Percentiles rank a stretch among this genome's conserved stretches.
phyloP scores from a whole-genome alignment of 2,329 filamentous ascomycete species.

The Neospermospora avenae region DNA sequence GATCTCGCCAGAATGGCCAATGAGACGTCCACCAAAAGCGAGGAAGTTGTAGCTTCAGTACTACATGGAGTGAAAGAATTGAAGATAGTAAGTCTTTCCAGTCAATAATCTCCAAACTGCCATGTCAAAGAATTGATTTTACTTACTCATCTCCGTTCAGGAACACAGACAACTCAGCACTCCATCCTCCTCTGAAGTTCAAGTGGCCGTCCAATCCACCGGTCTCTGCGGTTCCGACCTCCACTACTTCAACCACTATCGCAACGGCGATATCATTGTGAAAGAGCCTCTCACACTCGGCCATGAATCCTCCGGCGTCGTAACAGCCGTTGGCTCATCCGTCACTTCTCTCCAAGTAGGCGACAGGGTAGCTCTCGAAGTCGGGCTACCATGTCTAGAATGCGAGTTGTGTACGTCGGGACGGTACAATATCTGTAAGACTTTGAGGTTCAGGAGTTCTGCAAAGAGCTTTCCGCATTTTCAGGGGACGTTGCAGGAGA shows the following conservation, averaged over 20 bases:
- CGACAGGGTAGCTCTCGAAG: conserved; percentile 91
- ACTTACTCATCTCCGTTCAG: conserved; percentile 16
- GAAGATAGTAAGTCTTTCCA: conserved; percentile 30
- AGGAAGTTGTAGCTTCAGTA: conserved; percentile 32
- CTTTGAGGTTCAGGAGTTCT: conserved; percentile 36
- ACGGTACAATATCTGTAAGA: conserved; percentile 91
- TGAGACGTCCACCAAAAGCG: conserved; percentile 8
- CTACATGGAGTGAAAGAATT: conserved; percentile 35
- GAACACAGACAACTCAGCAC: conserved; percentile 29
- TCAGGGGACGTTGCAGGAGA: conserved; percentile 35
- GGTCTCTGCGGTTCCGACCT: conserved; percentile 97
- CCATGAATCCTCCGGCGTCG: conserved; percentile 83
- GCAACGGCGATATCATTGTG: conserved; percentile 95
- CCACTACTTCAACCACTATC: conserved; percentile 94
- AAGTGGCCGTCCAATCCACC: conserved; percentile 84
- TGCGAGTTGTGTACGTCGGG: conserved; percentile 89
- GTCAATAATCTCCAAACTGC: not conserved
- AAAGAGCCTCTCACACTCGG: conserved; percentile 84
- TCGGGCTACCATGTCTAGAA: conserved; percentile 83
- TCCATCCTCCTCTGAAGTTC: conserved; percentile 58
- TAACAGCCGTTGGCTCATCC: conserved; percentile 76
- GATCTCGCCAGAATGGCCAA: conserved; percentile 10
- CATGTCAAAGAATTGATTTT: not conserved
- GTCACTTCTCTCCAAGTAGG: conserved; percentile 76
- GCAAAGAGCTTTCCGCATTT: conserved; percentile 37